A percentile compares a stretch with the other conserved stretches of the same genome.
These are phyloP conservation scores for Lenwebbia sp. DNA, from an alignment of 345 rosid species.

Conservation along the genomic window DNA sequence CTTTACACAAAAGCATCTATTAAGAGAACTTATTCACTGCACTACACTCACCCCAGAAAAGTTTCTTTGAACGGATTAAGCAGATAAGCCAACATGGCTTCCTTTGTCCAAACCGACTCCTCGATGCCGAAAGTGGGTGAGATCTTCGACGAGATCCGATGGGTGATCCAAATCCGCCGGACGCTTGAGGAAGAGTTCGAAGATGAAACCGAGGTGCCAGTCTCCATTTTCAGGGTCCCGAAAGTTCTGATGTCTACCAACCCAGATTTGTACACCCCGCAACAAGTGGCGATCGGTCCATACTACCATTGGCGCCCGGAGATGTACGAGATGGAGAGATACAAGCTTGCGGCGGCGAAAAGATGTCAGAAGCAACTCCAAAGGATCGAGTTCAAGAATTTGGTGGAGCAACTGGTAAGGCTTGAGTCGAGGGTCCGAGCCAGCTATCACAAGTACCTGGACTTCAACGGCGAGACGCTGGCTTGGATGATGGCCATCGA, in stretches of 20 bases:
- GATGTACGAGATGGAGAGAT: slow-evolving; percentile 59
- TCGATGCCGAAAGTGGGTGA: not conserved
- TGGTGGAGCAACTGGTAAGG: slow-evolving; percentile 31
- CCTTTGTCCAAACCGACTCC: not conserved
- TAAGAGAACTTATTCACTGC: not conserved
- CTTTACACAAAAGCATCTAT: not conserved
- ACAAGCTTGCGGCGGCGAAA: slow-evolving; percentile 49
- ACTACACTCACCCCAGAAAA: not conserved
- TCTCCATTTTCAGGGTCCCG: slow-evolving; percentile 60
- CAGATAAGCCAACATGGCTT: not conserved
- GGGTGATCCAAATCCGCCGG: slow-evolving; percentile 46
- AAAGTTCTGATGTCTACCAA: slow-evolving; percentile 26
- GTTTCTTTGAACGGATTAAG: not conserved
- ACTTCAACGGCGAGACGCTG: slow-evolving; percentile 37
- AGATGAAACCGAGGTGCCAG: slow-evolving; percentile 27
- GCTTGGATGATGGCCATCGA: slow-evolving; percentile 86
- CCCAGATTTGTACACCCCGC: slow-evolving; percentile 63
- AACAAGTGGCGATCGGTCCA: slow-evolving; percentile 65
- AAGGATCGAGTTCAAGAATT: slow-evolving; percentile 20
- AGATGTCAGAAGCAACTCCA: slow-evolving; percentile 25
- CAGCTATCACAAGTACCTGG: slow-evolving; percentile 47
- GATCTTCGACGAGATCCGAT: slow-evolving; percentile 42
- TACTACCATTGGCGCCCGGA: slow-evolving; percentile 65
- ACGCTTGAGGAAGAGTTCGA: slow-evolving; percentile 51
- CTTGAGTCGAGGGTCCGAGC: slow-evolving; percentile 35